Evolutionary conservation across 1,139 yeast genomes (phyloP), one percentile per base, ranked within the genome.

Genomic region (Sugiyamaella novakii): DNA sequence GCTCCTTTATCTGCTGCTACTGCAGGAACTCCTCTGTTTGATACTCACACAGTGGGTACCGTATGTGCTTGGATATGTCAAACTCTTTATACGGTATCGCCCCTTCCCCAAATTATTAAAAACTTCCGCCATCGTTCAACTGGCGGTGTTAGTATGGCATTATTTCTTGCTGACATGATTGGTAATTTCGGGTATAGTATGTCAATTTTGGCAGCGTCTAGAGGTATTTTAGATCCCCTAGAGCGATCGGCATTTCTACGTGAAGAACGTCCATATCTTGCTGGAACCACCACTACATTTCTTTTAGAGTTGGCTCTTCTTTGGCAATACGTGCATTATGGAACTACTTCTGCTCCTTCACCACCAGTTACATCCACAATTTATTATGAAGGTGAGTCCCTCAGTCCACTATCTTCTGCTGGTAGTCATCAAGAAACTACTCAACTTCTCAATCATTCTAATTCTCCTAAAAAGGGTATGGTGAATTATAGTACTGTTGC

Each of bases 271-370:
- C 96, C 97, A 0, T 89, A 85, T 61, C 76, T 89, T 17, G 64
- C 87, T 31, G 96, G 96, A 1, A 83, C 92, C 57, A 76, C 87
- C 0, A 92, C 95, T 3, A 87, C 96, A 0, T 75, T 87, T 8
- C 58, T 82, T 2, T 85, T 88, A 62, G 96, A 89, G 64, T 55
- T 79, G 17, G 68, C 79, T 8, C 85, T 87, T 63, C 84, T 89
- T 60, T 79, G 80, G 62, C 97, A 89, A 65, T 69, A 67, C 45
- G 61, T 64, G 53, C 42, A 61, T 18, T 71, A 71, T 54, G 56
- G 65, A 22, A 62, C 61, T 29, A 49, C 47, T 12, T n/a, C 38
- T 33, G 28, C 44, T 10, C 7, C 28, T 17, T 21, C 30, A 12
- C 39, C 46, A 5, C 21, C n/a, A 21, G 14, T 15, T 21, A 30